These are phyloP conservation scores for Pterulicium gracile DNA, from an alignment of 1,284 basidiomycete genomes.

Conservation along the genomic window DNA sequence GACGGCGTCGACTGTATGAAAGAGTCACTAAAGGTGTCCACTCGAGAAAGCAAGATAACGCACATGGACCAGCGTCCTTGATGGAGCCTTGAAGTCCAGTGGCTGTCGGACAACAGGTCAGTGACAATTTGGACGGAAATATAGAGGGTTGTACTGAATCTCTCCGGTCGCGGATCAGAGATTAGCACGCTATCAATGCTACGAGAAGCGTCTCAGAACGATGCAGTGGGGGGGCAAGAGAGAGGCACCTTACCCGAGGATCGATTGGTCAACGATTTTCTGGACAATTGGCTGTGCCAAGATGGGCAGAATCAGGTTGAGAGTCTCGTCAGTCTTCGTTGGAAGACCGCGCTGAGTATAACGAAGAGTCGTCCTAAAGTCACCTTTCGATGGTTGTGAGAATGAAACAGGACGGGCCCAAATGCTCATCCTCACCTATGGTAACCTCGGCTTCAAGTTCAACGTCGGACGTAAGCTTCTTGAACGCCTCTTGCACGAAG, in stretches of 20 bases:
- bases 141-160: constrained; percentile 38
- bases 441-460: constrained; percentile 41
- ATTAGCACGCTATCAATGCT: constrained; percentile 53
- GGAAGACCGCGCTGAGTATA: constrained; percentile 52
- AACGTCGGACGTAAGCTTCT: constrained; percentile 52
- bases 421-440: constrained; percentile 34
- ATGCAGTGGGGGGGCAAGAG: background rate
- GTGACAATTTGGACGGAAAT: background rate
- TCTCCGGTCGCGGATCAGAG: constrained; percentile 40
- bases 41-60: too few species aligned
- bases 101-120: constrained; percentile 19
- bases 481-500: constrained; percentile 61
- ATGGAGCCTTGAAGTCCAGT: constrained; percentile 56
- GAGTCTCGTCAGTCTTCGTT: constrained; percentile 48
- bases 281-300: constrained; percentile 77
- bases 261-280: constrained; percentile 53
- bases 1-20: constrained; percentile 49
- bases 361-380: constrained; percentile 52
- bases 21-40: background rate
- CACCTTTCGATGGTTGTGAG: constrained; percentile 25
- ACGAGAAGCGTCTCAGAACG: constrained; percentile 4
- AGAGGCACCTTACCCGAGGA: constrained; percentile 35
- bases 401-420: background rate
- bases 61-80: constrained; percentile 68
- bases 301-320: constrained; percentile 59